phyloP scores from a whole-genome alignment of 2,329 filamentous ascomycete genomes.

The Aspergillus sp. region DNA sequence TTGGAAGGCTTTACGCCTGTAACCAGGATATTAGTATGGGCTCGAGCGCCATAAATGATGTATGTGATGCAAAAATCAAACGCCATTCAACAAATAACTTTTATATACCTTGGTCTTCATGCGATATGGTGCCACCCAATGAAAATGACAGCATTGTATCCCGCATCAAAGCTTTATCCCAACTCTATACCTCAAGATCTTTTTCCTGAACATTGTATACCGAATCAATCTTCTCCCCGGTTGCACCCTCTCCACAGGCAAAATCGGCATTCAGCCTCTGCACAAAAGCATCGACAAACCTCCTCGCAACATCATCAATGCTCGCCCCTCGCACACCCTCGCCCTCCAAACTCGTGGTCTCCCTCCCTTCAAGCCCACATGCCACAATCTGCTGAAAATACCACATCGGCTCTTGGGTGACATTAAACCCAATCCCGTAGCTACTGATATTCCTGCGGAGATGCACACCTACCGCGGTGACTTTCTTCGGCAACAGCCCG shows the following conservation, averaged over 20 bases:
- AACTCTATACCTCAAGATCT: conserved; percentile 17
- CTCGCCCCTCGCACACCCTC: conserved; percentile 37
- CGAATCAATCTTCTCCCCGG: conserved; percentile 33
- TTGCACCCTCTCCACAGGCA: conserved; percentile 22
- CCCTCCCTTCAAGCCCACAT: conserved; percentile 77
- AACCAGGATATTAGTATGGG: neutral
- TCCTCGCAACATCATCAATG: conserved; percentile 34
- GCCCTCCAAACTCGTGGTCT: conserved; percentile 67
- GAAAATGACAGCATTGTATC: neutral
- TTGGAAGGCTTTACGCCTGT: neutral
- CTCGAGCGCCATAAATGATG: too few relatives aligned
- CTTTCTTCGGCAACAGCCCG: conserved; percentile 51
- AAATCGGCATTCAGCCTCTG: conserved; percentile 30
- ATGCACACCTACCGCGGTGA: conserved; percentile 90
- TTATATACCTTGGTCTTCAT: too few relatives aligned
- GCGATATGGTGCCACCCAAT: too few relatives aligned
- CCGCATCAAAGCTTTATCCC: neutral
- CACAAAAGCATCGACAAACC: conserved; percentile 37
- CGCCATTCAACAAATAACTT: too few relatives aligned
- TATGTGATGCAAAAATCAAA: too few relatives aligned
- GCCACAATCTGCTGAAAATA: conserved; percentile 72
- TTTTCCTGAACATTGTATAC: conserved; percentile 34
- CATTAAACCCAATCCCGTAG: conserved; percentile 71
- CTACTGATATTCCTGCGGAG: conserved; percentile 76
- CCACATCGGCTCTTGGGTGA: conserved; percentile 56